These are phyloP conservation scores for Petunia secreta DNA, from an alignment of 257 asterid genomes.

Conservation along the genomic window DNA sequence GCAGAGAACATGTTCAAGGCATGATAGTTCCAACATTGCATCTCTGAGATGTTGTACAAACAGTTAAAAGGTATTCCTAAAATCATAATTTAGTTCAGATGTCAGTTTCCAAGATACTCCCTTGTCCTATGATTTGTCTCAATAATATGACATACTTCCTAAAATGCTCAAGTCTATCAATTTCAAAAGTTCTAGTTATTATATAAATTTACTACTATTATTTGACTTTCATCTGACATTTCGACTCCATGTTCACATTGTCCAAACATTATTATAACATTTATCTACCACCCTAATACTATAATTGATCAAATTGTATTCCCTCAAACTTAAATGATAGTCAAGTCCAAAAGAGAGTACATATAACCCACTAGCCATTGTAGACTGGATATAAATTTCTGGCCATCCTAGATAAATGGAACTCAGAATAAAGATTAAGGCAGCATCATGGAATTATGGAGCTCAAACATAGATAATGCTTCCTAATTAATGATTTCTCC, in stretches of 20 bases:
- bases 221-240: neutral
- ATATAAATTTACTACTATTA: neutral
- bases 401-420: neutral
- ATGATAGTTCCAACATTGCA: neutral
- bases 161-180: neutral
- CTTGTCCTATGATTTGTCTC: neutral
- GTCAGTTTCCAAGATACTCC: neutral
- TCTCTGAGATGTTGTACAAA: neutral
- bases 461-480: slow-evolving; percentile 5
- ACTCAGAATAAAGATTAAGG: neutral
- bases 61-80: neutral
- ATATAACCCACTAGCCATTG: neutral
- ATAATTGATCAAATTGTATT: no score
- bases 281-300: neutral
- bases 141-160: neutral
- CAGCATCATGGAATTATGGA: neutral
- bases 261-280: neutral
- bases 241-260: neutral
- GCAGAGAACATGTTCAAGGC: neutral
- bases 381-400: neutral
- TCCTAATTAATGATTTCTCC: neutral
- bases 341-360: neutral
- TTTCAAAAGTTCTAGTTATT: neutral
- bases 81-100: neutral
- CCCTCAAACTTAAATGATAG: neutral